Evolutionary conservation across 148 eudicot species (phyloP).

Genomic region (Rhododendron vialii): DNA sequence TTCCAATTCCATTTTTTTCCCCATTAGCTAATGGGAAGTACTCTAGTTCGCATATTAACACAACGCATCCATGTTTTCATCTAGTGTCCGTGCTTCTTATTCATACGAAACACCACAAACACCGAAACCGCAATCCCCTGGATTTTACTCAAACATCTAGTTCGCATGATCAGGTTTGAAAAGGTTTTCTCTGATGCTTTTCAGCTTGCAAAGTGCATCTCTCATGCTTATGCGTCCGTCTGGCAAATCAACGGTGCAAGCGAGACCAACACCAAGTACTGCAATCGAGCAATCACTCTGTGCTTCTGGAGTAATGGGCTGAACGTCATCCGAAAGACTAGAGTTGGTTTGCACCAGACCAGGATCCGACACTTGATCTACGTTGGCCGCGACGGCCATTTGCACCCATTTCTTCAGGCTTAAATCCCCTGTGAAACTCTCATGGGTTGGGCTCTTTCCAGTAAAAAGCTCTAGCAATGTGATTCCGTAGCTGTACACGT

Average conservation of each 20-base stretch:
- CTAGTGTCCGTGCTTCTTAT: not conserved
- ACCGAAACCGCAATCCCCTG: not conserved
- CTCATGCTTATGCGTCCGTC: slow-evolving; percentile 35
- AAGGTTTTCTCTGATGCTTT: slow-evolving; percentile 19
- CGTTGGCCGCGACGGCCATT: slow-evolving; percentile 14
- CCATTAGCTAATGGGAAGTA: too few relatives aligned
- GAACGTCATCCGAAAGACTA: not conserved
- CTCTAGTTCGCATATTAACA: too few relatives aligned
- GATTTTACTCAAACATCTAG: not conserved
- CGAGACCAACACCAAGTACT: slow-evolving; percentile 39
- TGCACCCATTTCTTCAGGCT: slow-evolving; percentile 41
- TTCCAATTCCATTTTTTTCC: too few relatives aligned
- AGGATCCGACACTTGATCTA: slow-evolving; percentile 31
- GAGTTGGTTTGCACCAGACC: slow-evolving; percentile 11
- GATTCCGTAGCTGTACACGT: slow-evolving; percentile 54
- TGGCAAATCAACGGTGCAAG: slow-evolving; percentile 42
- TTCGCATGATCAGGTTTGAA: not conserved
- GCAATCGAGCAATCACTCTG: slow-evolving; percentile 10
- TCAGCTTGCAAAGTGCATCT: slow-evolving; percentile 44
- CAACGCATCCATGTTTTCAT: not conserved
- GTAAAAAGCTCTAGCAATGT: slow-evolving; percentile 51
- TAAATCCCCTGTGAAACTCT: slow-evolving; percentile 26
- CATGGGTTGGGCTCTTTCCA: slow-evolving; percentile 42
- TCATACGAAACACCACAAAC: not conserved
- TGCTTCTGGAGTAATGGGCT: not conserved